Percentiles rank a stretch among this genome's conserved stretches.
These are phyloP conservation scores for Elongisporangium senticosum DNA, from an alignment of 352 stramenopile species.

Conservation along the genomic window DNA sequence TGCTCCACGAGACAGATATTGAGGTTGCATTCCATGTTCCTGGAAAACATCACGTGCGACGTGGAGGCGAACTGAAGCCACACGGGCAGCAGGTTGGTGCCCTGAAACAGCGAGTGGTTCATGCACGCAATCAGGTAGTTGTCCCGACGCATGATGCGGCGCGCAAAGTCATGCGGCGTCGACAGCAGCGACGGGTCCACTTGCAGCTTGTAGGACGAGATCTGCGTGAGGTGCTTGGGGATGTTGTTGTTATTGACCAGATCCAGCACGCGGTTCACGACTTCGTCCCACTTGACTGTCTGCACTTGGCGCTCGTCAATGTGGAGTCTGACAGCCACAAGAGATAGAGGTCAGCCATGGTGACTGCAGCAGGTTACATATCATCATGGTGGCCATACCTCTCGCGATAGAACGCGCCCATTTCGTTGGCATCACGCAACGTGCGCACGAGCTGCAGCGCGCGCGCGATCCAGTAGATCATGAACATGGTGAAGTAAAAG, in stretches of 20 bases:
- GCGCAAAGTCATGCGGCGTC: slow-evolving; percentile 87
- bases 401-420: slow-evolving; percentile 90
- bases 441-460: slow-evolving; percentile 78
- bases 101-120: slow-evolving; percentile 93
- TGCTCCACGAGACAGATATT: slow-evolving; percentile 96
- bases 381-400: slow-evolving; percentile 13
- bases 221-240: slow-evolving; percentile 80
- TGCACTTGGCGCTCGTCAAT: slow-evolving; percentile 85
- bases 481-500: slow-evolving; percentile 94
- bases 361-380: background rate
- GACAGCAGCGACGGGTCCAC: slow-evolving; percentile 70
- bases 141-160: slow-evolving; percentile 97
- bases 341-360: slow-evolving; percentile 6
- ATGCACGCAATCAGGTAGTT: slow-evolving; percentile 99
- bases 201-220: slow-evolving; percentile 75
- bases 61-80: slow-evolving; percentile 67
- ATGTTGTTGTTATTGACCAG: slow-evolving; percentile 66
- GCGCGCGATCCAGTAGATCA: slow-evolving; percentile 89
- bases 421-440: slow-evolving; percentile 85
- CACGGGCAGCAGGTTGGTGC: slow-evolving; percentile 66
- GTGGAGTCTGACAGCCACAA: slow-evolving; percentile 40
- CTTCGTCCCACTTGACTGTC: slow-evolving; percentile 84
- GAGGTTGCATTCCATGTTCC: slow-evolving; percentile 92
- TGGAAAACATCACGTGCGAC: slow-evolving; percentile 79
- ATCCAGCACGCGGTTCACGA: slow-evolving; percentile 83